These are phyloP conservation scores for Protostelium mycophagum DNA, from an alignment of 78 protist species.

Conservation along the genomic window DNA sequence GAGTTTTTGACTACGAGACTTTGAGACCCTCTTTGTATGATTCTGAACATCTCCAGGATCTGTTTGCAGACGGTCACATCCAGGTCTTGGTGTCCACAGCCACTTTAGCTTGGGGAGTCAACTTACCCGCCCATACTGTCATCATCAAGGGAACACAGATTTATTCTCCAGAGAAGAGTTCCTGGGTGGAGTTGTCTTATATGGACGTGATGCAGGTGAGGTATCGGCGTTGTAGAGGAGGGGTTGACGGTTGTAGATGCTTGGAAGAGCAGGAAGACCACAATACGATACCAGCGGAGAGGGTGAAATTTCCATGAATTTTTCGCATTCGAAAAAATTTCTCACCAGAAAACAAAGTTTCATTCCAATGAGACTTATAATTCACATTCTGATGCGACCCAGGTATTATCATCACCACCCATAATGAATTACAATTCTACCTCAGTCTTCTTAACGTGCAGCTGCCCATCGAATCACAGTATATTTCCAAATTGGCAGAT, in stretches of 20 bases:
- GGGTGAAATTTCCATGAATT: too few species aligned
- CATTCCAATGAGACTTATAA: too few species aligned
- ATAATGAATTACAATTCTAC: conserved; percentile 80
- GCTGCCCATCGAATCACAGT: conserved; percentile 87
- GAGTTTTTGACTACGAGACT: background rate
- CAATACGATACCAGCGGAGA: conserved; percentile 95
- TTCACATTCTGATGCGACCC: too few species aligned
- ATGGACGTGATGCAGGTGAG: conserved; percentile 97
- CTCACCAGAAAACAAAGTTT: too few species aligned
- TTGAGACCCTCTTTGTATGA: too few species aligned
- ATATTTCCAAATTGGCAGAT: conserved; percentile 64
- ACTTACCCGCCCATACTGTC: conserved; percentile 97
- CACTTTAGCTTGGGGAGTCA: conserved; percentile 99
- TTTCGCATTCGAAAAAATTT: too few species aligned
- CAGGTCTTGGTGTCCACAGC: conserved; percentile 91
- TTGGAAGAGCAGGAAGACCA: conserved; percentile 99
- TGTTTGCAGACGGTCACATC: conserved; percentile 80
- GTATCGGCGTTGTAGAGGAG: too few species aligned
- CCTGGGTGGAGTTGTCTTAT: conserved; percentile 81
- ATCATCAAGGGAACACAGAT: conserved; percentile 95
- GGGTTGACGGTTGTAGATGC: too few species aligned
- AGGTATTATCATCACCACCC: conserved; percentile 90
- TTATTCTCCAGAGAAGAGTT: conserved; percentile 77
- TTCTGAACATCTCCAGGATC: too few species aligned
- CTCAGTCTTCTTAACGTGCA: conserved; percentile 53